Evolutionary conservation across 2,329 filamentous ascomycete genomes (phyloP).

Genomic region (Lasiodiplodia citricola): DNA sequence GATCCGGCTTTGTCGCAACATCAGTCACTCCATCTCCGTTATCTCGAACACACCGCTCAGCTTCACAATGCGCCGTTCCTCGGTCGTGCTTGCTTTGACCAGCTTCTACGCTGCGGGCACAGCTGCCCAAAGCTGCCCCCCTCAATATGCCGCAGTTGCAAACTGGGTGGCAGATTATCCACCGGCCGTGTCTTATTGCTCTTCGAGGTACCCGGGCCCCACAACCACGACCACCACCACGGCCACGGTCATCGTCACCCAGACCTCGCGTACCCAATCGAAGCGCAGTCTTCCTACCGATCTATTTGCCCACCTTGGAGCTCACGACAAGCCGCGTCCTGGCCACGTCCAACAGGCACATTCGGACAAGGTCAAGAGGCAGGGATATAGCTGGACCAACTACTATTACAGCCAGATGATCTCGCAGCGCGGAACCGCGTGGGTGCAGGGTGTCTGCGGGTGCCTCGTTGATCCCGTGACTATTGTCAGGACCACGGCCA

Average conservation of each 20-base stretch:
- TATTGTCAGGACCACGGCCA: no score
- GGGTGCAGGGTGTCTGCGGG: neutral
- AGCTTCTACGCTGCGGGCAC: neutral
- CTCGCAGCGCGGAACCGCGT: neutral
- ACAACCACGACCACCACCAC: neutral
- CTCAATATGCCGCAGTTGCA: neutral
- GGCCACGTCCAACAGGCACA: neutral
- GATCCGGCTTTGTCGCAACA: neutral
- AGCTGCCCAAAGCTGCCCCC: neutral
- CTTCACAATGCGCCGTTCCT: neutral
- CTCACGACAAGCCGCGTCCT: neutral
- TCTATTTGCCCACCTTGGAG: neutral
- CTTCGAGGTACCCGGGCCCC: neutral
- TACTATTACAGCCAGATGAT: neutral
- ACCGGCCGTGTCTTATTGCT: neutral
- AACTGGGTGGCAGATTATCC: neutral
- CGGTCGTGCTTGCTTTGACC: neutral
- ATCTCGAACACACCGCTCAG: neutral
- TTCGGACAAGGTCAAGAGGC: neutral
- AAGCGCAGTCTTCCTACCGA: neutral
- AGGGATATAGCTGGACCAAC: neutral
- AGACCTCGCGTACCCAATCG: neutral
- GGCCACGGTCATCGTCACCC: neutral
- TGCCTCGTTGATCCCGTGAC: neutral
- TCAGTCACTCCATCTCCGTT: neutral